phyloP scores from a whole-genome alignment of 2,329 filamentous ascomycete genomes.

The Trichocomaceae sp. region DNA sequence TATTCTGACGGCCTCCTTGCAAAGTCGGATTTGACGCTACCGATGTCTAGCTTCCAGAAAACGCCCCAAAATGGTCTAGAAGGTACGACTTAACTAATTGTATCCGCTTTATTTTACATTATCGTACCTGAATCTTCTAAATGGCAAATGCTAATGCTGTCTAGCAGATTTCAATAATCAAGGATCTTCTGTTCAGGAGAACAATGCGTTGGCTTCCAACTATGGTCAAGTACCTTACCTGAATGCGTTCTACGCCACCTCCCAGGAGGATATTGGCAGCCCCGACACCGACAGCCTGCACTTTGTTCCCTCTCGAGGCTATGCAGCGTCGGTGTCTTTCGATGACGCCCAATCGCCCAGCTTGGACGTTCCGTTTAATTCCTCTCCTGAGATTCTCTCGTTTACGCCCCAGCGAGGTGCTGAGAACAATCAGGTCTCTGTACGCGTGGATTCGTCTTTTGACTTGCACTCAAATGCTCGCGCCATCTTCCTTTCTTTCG shows the following conservation, averaged over 20 bases:
- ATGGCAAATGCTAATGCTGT: background rate
- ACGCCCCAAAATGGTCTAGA: conserved; percentile 68
- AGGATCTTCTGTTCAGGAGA: conserved; percentile 33
- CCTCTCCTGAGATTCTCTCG: conserved; percentile 59
- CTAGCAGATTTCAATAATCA: conserved; percentile 22
- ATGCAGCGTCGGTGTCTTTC: conserved; percentile 39
- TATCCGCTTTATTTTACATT: background rate
- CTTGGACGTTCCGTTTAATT: conserved; percentile 55
- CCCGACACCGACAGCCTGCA: conserved; percentile 37
- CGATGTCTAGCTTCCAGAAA: conserved; percentile 80
- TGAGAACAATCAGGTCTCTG: conserved; percentile 62
- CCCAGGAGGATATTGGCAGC: conserved; percentile 36
- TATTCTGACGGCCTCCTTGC: conserved; percentile 48
- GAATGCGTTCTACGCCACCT: conserved; percentile 35
- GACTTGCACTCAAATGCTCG: conserved; percentile 59
- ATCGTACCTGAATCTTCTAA: too few relatives aligned
- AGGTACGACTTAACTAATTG: conserved; percentile 54
- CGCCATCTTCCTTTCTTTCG: conserved; percentile 62
- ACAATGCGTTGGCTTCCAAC: conserved; percentile 33
- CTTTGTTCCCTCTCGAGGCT: conserved; percentile 33
- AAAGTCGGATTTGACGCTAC: conserved; percentile 57
- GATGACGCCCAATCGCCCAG: conserved; percentile 62
- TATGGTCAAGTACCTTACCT: conserved; percentile 36
- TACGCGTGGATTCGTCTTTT: conserved; percentile 69
- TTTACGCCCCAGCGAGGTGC: conserved; percentile 63